These are phyloP conservation scores for Taxillus chinensis DNA, from an alignment of 164 flowering plant species.

Conservation along the genomic window DNA sequence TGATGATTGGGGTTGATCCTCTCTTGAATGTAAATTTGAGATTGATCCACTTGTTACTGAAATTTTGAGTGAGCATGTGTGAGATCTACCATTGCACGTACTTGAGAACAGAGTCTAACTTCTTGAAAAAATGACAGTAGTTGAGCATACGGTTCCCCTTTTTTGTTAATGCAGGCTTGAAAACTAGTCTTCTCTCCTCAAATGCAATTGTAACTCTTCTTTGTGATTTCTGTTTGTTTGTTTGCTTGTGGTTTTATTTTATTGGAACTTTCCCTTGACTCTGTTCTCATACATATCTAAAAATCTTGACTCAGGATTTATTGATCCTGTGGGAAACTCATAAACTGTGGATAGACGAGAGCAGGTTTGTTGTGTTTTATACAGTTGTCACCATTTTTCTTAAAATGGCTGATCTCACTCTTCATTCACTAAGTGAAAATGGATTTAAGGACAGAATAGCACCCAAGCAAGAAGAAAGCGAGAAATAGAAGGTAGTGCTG, in stretches of 20 bases:
- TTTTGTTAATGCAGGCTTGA: slow-evolving; percentile 82
- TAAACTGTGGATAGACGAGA: slow-evolving; percentile 93
- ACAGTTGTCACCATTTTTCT: background rate
- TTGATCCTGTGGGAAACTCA: slow-evolving; percentile 78
- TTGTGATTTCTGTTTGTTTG: slow-evolving; percentile 10
- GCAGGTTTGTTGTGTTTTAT: slow-evolving; percentile 49
- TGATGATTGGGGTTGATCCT: background rate
- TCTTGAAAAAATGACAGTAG: slow-evolving; percentile 93
- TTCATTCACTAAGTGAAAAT: no score
- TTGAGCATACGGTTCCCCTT: slow-evolving; percentile 95
- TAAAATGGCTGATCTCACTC: background rate
- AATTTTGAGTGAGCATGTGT: slow-evolving; percentile 65
- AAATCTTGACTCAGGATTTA: slow-evolving; percentile 62
- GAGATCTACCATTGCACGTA: slow-evolving; percentile 84
- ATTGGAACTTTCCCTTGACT: background rate
- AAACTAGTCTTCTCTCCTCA: slow-evolving; percentile 79
- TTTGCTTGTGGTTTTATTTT: background rate
- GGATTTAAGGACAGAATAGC: no score
- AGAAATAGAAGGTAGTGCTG: no score
- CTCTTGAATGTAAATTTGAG: background rate
- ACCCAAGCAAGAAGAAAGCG: no score
- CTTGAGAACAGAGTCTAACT: slow-evolving; percentile 96
- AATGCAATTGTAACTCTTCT: slow-evolving; percentile 74
- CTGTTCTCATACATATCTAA: slow-evolving; percentile 1
- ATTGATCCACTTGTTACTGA: slow-evolving; percentile 7